Percentiles rank a stretch among this genome's conserved stretches.
These are phyloP conservation scores for Rhytidiadelphus loreus DNA, from an alignment of 225 moss, liverwort and hornwort species.

Conservation along the genomic window DNA sequence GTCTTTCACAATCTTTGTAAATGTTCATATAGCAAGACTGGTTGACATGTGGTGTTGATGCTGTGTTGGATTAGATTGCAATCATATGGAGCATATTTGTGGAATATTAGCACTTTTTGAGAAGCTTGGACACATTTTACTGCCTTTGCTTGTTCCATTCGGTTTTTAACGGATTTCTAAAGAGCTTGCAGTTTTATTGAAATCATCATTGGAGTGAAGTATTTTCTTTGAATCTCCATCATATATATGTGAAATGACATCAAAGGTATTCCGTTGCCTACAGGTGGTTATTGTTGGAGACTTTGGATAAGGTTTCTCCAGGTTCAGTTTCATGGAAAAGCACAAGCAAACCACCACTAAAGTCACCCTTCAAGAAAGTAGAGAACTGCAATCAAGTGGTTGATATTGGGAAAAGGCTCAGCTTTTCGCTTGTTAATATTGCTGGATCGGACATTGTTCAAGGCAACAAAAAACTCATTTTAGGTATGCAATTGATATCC, in stretches of 20 bases:
- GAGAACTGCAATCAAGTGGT: slow-evolving; percentile 99
- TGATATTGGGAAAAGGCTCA: slow-evolving; percentile 69
- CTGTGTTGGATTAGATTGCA: not conserved
- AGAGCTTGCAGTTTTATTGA: not conserved
- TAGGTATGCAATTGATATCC: slow-evolving; percentile 39
- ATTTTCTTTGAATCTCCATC: not conserved
- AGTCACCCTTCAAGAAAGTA: slow-evolving; percentile 92
- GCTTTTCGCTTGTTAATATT: slow-evolving; percentile 95
- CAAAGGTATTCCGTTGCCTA: not conserved
- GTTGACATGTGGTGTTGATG: not conserved
- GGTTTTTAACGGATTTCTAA: not conserved
- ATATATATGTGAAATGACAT: not conserved
- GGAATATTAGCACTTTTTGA: not conserved
- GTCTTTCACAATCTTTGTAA: not conserved
- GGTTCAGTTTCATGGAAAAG: slow-evolving; percentile 82
- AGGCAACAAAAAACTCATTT: slow-evolving; percentile 92
- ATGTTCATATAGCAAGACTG: not conserved
- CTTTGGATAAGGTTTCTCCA: slow-evolving; percentile 76
- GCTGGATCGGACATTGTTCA: slow-evolving; percentile 91
- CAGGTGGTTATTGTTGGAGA: slow-evolving; percentile 91
- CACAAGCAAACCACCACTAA: slow-evolving; percentile 82
- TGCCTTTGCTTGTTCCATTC: not conserved
- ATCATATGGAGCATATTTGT: not conserved
- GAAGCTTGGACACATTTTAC: not conserved
- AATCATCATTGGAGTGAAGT: not conserved